Conservation (phyloP, 148 eudicot species). For the Gaultheria prostrata region DNA sequence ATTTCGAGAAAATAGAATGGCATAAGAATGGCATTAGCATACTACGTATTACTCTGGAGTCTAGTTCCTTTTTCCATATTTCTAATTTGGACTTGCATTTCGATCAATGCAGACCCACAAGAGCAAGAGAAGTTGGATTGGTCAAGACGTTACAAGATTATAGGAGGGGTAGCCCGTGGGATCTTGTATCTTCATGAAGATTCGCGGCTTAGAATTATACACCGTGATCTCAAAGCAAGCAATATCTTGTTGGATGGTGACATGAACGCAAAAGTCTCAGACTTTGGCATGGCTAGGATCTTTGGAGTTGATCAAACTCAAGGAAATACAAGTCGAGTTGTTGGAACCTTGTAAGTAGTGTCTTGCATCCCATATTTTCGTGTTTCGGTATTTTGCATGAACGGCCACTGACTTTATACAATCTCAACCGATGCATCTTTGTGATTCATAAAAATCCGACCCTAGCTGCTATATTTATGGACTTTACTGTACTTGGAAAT, state of each 20-base stretch:
- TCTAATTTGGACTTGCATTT: neutral
- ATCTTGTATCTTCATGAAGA: constrained; percentile 34
- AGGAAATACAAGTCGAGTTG: constrained; percentile 23
- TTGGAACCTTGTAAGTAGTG: constrained; percentile 42
- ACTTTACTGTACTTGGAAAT: no score
- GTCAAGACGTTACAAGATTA: constrained; percentile 33
- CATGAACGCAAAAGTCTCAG: constrained; percentile 13
- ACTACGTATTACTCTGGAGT: no score
- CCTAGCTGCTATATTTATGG: no score
- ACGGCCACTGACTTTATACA: neutral
- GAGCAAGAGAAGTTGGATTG: constrained; percentile 24
- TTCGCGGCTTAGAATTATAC: constrained; percentile 2
- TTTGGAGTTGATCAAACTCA: constrained; percentile 8
- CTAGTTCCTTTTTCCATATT: neutral
- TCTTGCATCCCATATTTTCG: neutral
- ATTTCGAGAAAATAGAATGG: no score
- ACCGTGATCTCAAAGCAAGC: constrained; percentile 1
- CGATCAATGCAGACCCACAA: constrained; percentile 14
- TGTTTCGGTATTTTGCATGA: neutral
- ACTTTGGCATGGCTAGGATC: neutral
- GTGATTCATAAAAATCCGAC: neutral
- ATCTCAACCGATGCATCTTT: neutral
- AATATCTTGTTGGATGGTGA: neutral
- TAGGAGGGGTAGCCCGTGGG: constrained; percentile 27
- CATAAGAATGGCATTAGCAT: no score